A percentile compares a stretch with the other conserved stretches of the same genome.
phyloP scores from a whole-genome alignment of 2,329 filamentous ascomycete species.

The Colletotrichum gloeosporioides region DNA sequence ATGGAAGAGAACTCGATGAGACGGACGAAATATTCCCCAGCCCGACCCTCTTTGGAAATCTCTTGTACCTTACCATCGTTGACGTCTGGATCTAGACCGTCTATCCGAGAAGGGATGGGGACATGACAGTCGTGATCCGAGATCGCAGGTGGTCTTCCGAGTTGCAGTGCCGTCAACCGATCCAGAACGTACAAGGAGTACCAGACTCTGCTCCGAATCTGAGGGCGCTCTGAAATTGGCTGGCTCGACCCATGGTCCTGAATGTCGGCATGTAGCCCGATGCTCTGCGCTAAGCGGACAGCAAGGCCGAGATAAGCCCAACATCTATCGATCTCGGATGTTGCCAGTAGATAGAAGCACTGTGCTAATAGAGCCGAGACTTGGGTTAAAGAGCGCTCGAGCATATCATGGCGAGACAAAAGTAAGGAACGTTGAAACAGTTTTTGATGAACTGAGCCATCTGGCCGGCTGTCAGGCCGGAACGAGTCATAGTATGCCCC shows the following conservation, averaged over 20 bases:
- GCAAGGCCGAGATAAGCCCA: not conserved
- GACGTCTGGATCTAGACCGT: not conserved
- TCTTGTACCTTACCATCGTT: rapidly evolving
- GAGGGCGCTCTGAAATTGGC: not conserved
- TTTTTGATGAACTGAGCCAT: not conserved
- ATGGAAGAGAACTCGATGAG: not conserved
- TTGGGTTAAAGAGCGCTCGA: not conserved
- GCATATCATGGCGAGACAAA: not conserved
- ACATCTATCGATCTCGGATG: not conserved
- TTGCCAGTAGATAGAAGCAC: not conserved
- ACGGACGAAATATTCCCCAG: not conserved
- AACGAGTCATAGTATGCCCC: not conserved
- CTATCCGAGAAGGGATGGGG: rapidly evolving
- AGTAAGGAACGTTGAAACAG: not conserved
- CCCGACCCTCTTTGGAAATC: not conserved
- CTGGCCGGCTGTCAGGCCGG: not conserved
- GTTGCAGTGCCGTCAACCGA: not conserved
- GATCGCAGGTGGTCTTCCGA: not conserved
- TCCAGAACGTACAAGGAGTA: not conserved
- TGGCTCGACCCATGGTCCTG: not conserved
- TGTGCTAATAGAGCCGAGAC: not conserved
- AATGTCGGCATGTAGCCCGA: not conserved
- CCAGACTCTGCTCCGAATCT: not conserved
- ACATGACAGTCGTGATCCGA: not conserved
- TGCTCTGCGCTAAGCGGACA: not conserved